Base-by-base conservation (phyloP, 106 monocot genomes). In the Platanthera guangdongensis region DNA sequence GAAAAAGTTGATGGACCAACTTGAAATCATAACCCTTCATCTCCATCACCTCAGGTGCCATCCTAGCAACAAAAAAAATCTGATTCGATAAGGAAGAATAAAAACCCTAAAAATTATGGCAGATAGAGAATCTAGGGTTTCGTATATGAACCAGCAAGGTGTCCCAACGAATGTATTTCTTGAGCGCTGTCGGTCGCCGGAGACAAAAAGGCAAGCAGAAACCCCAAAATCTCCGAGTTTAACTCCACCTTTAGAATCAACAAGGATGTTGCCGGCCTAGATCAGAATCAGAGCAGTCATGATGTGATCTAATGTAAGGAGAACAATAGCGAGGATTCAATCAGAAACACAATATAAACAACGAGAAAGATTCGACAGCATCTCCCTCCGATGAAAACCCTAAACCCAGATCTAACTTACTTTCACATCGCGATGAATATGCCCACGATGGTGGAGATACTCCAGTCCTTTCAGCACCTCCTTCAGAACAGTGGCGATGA, bases 381-480 rank as follows among this genome's bases (percentile, higher is more conserved):
- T 3, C 11, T 65, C 32, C 5, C 13, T 8, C 25, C 25, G 25
- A 25, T 25, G 25, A 25, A 25, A 25, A 25, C 25, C 25, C 25
- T 19, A 19, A 60, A 60, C 21, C 21, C 59, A 6, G 21, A 60
- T 7, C 7, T 60, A 60, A 32, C 46, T 74, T 80, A 92, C 99
- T 91, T 99, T 99, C 5, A 99, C 88, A 87, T 99, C 99, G 8
- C 99, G 84, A 78, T 99, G 99, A 71, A 99, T 99, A 67, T 92
- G 92, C 6, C 99, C 99, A 70, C 88, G 89, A 52, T 78, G 86
- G 78, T 99, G 99, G 72, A 99, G 92, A 82, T 99, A 99, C 47
- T 84, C 92, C 39, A 99, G 79, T 1, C 84, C 94, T 85, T 87
- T 94, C 15, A 99, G 75, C 48, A 84, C 90, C 75, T 94, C 99